phyloP scores from a whole-genome alignment of 1,284 basidiomycete species.

The Apiotrichum porosum region DNA sequence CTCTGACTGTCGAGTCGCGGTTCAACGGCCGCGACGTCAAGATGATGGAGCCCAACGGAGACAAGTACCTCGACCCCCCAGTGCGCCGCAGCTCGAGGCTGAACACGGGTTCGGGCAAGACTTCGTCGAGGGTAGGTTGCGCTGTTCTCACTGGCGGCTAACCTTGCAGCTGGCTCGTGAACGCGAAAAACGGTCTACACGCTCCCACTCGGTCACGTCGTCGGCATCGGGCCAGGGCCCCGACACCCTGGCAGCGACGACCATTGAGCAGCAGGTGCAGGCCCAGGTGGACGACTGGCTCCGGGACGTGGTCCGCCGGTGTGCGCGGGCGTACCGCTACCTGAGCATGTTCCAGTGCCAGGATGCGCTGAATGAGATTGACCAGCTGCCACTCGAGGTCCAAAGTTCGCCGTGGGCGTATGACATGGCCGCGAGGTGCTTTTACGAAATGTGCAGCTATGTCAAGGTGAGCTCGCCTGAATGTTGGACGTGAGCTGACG shows the following conservation, averaged over 20 bases:
- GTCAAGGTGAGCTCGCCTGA: constrained; percentile 62
- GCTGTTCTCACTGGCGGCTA: too few species aligned
- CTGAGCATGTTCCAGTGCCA: constrained; percentile 70
- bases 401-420: constrained; percentile 71
- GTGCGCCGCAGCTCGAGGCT: constrained; percentile 38
- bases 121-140: constrained; percentile 7
- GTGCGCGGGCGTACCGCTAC: constrained; percentile 68
- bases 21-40: constrained; percentile 27
- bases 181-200: constrained; percentile 26
- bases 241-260: constrained; percentile 57
- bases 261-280: constrained; percentile 63
- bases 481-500: neutral
- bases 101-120: constrained; percentile 22
- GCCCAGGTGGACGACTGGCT: constrained; percentile 75
- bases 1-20: constrained; percentile 16
- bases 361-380: constrained; percentile 67
- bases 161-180: constrained; percentile 4
- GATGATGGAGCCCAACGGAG: constrained; percentile 30
- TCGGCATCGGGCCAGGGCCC: constrained; percentile 59
- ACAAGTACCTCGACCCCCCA: constrained; percentile 21
- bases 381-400: constrained; percentile 67
- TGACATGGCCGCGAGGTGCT: constrained; percentile 73
- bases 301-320: constrained; percentile 71
- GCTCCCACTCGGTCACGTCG: constrained; percentile 44
- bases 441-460: constrained; percentile 84